These are phyloP conservation scores for Cyberlindnera amylophila DNA, from an alignment of 805 yeast species.

Conservation along the genomic window DNA sequence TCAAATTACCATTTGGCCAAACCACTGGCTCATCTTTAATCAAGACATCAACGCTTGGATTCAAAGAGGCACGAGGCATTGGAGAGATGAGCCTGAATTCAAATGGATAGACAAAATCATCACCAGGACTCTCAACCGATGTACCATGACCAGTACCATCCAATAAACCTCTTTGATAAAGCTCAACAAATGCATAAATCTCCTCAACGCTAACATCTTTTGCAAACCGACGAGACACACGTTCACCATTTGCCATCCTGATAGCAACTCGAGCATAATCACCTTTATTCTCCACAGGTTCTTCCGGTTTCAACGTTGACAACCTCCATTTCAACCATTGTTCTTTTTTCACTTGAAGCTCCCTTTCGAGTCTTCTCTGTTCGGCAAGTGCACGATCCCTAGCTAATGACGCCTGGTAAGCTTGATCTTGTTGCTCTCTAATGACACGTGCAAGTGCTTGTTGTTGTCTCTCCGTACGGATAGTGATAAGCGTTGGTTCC, in stretches of 20 bases:
- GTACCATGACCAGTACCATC: slow-evolving; percentile 11
- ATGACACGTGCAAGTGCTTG: slow-evolving; percentile 53
- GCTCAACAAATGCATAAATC: slow-evolving; percentile 68
- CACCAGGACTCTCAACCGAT: slow-evolving; percentile 31
- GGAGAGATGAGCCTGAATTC: slow-evolving; percentile 50
- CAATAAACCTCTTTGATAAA: slow-evolving; percentile 33
- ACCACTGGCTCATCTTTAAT: slow-evolving; percentile 40
- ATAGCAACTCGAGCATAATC: slow-evolving; percentile 63
- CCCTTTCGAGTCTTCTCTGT: slow-evolving; percentile 31
- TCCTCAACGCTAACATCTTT: slow-evolving; percentile 51
- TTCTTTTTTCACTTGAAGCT: slow-evolving; percentile 25
- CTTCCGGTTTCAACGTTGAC: slow-evolving; percentile 30
- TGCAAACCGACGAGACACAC: slow-evolving; percentile 49
- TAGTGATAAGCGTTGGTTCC: slow-evolving; percentile 54
- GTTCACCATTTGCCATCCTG: slow-evolving; percentile 57
- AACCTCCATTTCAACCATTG: slow-evolving; percentile 52
- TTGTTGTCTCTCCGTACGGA: slow-evolving; percentile 63
- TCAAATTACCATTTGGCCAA: slow-evolving; percentile 62
- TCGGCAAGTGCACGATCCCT: slow-evolving; percentile 58
- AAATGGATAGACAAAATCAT: slow-evolving; percentile 42
- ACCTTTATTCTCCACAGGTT: slow-evolving; percentile 24
- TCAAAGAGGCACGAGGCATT: slow-evolving; percentile 43
- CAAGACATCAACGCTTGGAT: slow-evolving; percentile 32
- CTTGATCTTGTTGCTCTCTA: slow-evolving; percentile 70
- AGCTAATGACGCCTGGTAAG: slow-evolving; percentile 66